A percentile compares a stretch with the other conserved stretches of the same genome.
phyloP scores from a whole-genome alignment of 2,329 filamentous ascomycete species.

The Fusarium algeriense region DNA sequence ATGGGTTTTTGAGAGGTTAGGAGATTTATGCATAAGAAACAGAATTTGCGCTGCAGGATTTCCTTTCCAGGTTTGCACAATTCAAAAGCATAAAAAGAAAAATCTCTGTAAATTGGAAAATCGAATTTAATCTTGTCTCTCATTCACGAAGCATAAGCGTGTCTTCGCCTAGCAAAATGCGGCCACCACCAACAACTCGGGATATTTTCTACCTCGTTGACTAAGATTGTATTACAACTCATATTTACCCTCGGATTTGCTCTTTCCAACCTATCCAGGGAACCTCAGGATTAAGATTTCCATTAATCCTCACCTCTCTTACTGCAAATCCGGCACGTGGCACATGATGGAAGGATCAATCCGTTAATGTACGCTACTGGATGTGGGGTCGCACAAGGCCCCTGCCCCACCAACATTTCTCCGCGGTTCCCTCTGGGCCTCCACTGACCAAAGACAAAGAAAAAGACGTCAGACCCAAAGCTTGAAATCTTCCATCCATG shows the following conservation, averaged over 20 bases:
- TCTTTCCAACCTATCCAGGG: not conserved
- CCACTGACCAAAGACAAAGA: conserved; percentile 20
- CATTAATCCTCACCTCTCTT: not conserved
- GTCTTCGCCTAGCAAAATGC: not conserved
- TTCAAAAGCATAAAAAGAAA: not conserved
- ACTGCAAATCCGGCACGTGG: conserved; percentile 28
- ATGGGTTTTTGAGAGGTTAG: not conserved
- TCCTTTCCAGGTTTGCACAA: not conserved
- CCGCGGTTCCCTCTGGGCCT: conserved; percentile 16
- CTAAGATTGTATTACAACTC: too few relatives aligned
- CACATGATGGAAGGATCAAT: conserved; percentile 28
- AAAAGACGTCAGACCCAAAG: conserved; percentile 38
- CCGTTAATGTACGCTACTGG: conserved; percentile 22
- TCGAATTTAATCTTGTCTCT: conserved; percentile 4
- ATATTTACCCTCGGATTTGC: not conserved
- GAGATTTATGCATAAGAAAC: not conserved
- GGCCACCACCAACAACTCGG: not conserved
- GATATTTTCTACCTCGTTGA: not conserved
- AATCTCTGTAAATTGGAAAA: not conserved
- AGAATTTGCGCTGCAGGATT: not conserved
- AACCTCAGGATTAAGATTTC: not conserved
- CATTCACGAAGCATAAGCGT: conserved; percentile 5
- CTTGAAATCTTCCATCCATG: conserved; percentile 4
- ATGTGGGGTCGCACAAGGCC: conserved; percentile 30
- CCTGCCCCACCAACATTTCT: conserved; percentile 42